Percentiles rank a stretch among this genome's conserved stretches.
phyloP scores from a whole-genome alignment of 2,329 filamentous ascomycete species.

The Huntiella decipiens region DNA sequence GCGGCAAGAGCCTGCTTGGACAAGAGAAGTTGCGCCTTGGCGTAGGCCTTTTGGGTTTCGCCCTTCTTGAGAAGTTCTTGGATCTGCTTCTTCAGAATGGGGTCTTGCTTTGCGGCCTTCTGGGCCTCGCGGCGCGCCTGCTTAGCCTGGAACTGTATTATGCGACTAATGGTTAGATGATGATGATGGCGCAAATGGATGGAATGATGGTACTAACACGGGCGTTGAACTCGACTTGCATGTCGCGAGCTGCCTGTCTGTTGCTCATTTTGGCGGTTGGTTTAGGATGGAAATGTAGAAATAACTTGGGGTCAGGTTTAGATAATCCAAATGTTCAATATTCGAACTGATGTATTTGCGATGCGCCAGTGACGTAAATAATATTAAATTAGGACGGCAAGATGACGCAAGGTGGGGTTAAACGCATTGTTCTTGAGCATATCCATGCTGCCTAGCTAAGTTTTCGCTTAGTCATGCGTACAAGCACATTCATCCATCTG shows the following conservation, averaged over 20 bases:
- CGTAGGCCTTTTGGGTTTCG: slow-evolving; percentile 43
- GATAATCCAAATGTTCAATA: no score
- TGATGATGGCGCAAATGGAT: background rate
- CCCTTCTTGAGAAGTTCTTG: slow-evolving; percentile 43
- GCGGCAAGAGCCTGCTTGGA: slow-evolving; percentile 41
- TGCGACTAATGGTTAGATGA: background rate
- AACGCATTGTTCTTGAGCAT: no score
- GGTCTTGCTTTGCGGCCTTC: slow-evolving; percentile 42
- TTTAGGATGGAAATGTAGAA: no score
- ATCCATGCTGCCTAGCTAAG: no score
- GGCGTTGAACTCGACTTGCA: slow-evolving; percentile 44
- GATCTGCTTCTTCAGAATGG: slow-evolving; percentile 42
- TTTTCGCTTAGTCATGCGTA: no score
- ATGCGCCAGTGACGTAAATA: no score
- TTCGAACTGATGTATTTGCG: no score
- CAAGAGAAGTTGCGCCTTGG: slow-evolving; percentile 43
- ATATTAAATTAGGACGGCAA: no score
- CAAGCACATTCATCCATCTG: no score
- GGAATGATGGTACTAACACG: slow-evolving; percentile 21
- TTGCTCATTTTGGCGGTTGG: background rate
- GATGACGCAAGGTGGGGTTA: no score
- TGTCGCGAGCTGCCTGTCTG: slow-evolving; percentile 30
- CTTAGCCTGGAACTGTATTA: slow-evolving; percentile 36
- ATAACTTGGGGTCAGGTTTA: background rate
- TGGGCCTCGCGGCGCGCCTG: slow-evolving; percentile 41